phyloP scores from a whole-genome alignment of 495 filamentous ascomycete genomes.

The Aspergillus homomorphus region DNA sequence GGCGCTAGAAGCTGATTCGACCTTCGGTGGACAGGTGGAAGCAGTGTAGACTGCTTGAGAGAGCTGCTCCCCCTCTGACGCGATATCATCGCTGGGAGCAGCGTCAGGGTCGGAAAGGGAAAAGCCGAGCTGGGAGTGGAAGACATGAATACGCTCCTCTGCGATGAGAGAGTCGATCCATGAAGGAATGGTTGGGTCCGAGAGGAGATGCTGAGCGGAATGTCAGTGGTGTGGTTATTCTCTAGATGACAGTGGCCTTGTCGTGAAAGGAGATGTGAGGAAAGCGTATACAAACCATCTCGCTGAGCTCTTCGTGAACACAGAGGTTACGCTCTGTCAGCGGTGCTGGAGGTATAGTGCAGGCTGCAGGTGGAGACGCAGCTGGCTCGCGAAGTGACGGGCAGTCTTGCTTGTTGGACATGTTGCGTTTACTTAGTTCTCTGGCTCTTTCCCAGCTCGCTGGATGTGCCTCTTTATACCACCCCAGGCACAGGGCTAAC shows the following conservation, averaged over 20 bases:
- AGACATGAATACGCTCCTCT: slow-evolving; percentile 19
- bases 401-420: not conserved
- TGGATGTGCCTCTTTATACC: not conserved
- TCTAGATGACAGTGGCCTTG: slow-evolving; percentile 6
- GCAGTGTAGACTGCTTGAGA: not conserved
- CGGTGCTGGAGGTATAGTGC: not conserved
- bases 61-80: slow-evolving; percentile 10
- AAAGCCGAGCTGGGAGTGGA: slow-evolving; percentile 9
- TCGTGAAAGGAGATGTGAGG: not conserved
- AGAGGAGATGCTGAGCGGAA: not conserved
- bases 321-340: not conserved
- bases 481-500: not conserved
- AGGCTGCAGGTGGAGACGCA: not conserved
- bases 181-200: slow-evolving; percentile 2
- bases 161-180: slow-evolving; percentile 24
- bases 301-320: not conserved
- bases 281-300: not conserved
- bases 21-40: not conserved
- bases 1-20: not conserved
- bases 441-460: not conserved
- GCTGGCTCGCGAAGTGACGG: not conserved
- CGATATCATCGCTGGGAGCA: slow-evolving; percentile 1
- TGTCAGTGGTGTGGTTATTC: not conserved
- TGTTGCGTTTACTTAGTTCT: not conserved
- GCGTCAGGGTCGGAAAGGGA: not conserved